These are phyloP conservation scores for Thinopyrum obtusiflorum DNA, from an alignment of 202 grass and related monocot species.

Conservation along the genomic window DNA sequence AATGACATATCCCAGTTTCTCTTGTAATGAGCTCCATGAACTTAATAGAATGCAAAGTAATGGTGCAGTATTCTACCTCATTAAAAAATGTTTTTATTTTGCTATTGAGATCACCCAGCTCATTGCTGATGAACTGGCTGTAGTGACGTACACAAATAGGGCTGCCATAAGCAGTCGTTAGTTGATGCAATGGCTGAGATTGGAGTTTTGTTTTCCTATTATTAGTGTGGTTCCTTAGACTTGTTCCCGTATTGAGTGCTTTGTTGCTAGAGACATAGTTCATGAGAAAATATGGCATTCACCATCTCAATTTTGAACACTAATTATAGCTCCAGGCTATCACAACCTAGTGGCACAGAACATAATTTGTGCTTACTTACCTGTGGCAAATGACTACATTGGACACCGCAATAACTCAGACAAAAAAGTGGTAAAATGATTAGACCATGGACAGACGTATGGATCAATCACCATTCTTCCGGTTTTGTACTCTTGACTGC, in stretches of 20 bases:
- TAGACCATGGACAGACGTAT: background rate
- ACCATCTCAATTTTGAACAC: background rate
- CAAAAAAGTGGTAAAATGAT: background rate
- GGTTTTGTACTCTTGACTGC: constrained; percentile 26
- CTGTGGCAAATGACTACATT: background rate
- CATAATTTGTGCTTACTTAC: constrained; percentile 4
- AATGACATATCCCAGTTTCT: constrained; percentile 6
- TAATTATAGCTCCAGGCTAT: background rate
- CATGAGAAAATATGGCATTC: background rate
- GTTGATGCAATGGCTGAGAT: background rate
- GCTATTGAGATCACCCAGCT: background rate
- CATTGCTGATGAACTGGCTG: background rate
- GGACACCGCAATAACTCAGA: background rate
- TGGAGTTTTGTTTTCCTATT: background rate
- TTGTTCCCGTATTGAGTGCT: background rate
- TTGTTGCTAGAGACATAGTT: background rate
- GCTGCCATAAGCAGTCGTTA: background rate
- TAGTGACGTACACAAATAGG: background rate
- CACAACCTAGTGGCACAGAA: background rate
- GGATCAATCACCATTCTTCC: background rate
- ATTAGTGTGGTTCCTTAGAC: constrained; percentile 1
- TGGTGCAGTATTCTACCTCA: background rate
- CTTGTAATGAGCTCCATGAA: constrained; percentile 14
- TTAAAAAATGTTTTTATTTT: constrained; percentile 26
- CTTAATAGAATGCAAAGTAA: constrained; percentile 18